These are phyloP conservation scores for Lactuca sativa DNA, from an alignment of 129 eudicot species.

Conservation along the genomic window DNA sequence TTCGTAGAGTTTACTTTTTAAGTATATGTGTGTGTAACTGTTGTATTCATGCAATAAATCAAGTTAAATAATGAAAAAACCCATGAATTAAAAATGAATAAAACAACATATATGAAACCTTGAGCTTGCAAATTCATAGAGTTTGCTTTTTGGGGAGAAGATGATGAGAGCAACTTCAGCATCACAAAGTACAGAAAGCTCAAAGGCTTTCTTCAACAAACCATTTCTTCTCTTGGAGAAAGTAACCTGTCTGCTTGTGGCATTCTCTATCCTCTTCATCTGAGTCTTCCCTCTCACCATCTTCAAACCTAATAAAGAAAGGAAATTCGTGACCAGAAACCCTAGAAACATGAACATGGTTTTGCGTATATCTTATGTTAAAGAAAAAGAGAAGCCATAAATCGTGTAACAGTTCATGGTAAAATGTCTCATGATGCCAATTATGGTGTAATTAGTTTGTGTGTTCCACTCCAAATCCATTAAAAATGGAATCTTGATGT, in stretches of 20 bases:
- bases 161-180: conserved; percentile 80
- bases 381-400: neutral
- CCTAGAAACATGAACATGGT: neutral
- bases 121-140: conserved; percentile 74
- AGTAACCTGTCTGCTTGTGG: conserved; percentile 74
- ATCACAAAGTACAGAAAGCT: conserved; percentile 87
- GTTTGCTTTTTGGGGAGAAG: conserved; percentile 78
- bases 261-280: conserved; percentile 78
- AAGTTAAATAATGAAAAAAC: no score
- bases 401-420: conserved; percentile 9
- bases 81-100: neutral
- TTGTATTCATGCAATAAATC: no score
- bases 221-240: conserved; percentile 38
- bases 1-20: conserved; percentile 71
- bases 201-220: conserved; percentile 66
- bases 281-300: conserved; percentile 80
- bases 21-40: no score
- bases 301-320: conserved; percentile 20
- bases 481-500: neutral
- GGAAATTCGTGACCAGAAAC: neutral
- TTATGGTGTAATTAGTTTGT: neutral
- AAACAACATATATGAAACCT: conserved; percentile 34
- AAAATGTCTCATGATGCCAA: neutral
- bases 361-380: neutral
- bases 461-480: neutral